A percentile compares a stretch with the other conserved stretches of the same genome.
Evolutionary conservation across 2,329 filamentous ascomycete genomes (phyloP).

Genomic region (Botrytis fabae): DNA sequence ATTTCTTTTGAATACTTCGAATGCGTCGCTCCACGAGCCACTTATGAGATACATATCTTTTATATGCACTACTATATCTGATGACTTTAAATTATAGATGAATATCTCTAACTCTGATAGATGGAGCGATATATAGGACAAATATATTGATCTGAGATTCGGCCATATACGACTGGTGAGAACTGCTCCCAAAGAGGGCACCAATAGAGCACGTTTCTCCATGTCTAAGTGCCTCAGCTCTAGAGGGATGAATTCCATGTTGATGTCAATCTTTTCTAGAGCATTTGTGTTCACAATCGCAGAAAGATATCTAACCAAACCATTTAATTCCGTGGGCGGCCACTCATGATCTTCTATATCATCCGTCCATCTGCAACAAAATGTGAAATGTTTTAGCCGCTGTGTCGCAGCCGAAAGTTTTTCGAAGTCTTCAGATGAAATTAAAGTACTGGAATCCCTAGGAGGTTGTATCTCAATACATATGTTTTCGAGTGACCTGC

Average conservation of each 20-base stretch:
- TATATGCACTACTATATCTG: background rate
- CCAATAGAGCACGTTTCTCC: background rate
- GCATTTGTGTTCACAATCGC: constrained; percentile 1
- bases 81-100: background rate
- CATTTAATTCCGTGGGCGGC: background rate
- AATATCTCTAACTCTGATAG: background rate
- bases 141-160: background rate
- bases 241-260: background rate
- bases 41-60: background rate
- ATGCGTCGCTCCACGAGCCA: background rate
- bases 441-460: background rate
- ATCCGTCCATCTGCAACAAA: background rate
- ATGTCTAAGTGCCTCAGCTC: background rate
- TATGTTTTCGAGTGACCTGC: background rate
- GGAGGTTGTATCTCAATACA: background rate
- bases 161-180: background rate
- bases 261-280: background rate
- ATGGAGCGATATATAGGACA: background rate
- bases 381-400: background rate
- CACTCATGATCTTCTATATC: background rate
- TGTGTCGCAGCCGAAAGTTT: background rate
- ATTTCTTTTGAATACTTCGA: background rate
- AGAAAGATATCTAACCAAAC: background rate
- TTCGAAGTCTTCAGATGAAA: background rate
- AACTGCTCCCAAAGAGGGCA: background rate